phyloP scores from a whole-genome alignment of 192 early-diverging fungal species.

The Allomyces javanicus region DNA sequence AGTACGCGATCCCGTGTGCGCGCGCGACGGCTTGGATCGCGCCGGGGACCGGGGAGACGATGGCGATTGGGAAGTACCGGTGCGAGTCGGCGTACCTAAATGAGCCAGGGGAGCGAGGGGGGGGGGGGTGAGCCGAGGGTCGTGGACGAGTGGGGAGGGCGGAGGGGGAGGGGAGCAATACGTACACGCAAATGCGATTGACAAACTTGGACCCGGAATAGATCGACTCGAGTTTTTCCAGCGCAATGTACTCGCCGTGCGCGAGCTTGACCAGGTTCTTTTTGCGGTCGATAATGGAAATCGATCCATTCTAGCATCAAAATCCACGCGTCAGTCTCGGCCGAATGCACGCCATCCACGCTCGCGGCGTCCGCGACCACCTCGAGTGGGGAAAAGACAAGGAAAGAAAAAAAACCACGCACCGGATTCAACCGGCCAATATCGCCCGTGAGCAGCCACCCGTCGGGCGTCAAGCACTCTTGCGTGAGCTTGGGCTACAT shows the following conservation, averaged over 20 bases:
- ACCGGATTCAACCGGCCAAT: slow-evolving; percentile 44
- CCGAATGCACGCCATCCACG: background rate
- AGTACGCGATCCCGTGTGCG: background rate
- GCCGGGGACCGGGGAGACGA: background rate
- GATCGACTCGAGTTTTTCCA: background rate
- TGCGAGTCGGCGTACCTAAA: slow-evolving; percentile 3
- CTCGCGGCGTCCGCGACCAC: no score
- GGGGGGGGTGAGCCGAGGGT: no score
- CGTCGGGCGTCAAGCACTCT: slow-evolving; percentile 38
- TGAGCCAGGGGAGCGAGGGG: no score
- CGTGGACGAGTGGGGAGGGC: no score
- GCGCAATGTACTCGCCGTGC: slow-evolving; percentile 50
- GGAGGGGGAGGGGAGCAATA: no score
- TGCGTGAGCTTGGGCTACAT: slow-evolving; percentile 22
- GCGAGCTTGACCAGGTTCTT: slow-evolving; percentile 63
- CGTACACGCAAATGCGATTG: background rate
- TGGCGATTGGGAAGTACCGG: background rate
- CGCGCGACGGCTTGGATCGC: background rate
- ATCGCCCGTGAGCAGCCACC: slow-evolving; percentile 55
- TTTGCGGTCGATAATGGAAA: slow-evolving; percentile 57
- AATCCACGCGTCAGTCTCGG: background rate
- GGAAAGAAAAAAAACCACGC: no score
- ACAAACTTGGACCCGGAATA: background rate
- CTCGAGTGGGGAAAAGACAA: no score
- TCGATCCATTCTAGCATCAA: slow-evolving; percentile 25